Conservation (phyloP, 73 alveolate genomes). For the Vitrella brassicaformis region DNA sequence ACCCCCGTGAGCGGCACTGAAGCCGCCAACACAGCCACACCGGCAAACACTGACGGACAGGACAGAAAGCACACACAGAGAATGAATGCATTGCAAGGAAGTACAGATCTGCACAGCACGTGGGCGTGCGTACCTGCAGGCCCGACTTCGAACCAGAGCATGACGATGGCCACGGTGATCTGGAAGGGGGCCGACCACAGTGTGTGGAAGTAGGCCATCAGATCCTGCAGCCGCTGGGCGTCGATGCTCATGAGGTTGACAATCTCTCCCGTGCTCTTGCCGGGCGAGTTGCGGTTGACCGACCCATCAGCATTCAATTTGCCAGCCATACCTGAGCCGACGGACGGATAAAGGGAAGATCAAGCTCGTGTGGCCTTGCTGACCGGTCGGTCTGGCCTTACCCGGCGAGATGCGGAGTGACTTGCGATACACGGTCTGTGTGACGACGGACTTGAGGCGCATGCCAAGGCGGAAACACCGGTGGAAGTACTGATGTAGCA, state of each 20-base stretch:
- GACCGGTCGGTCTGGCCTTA: not conserved
- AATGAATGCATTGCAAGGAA: too few species aligned
- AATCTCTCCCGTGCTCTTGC: conserved; percentile 12
- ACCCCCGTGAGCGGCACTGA: too few species aligned
- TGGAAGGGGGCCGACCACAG: conserved; percentile 23
- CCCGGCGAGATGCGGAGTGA: not conserved
- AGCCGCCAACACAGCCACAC: too few species aligned
- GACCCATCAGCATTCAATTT: too few species aligned
- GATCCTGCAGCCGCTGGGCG: conserved; percentile 14
- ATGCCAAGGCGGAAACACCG: conserved; percentile 30
- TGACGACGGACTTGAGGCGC: conserved; percentile 9
- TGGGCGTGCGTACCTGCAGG: too few species aligned
- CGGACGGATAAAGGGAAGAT: too few species aligned
- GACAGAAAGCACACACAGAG: too few species aligned
- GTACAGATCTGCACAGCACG: too few species aligned
- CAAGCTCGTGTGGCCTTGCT: not conserved
- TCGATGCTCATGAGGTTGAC: conserved; percentile 25
- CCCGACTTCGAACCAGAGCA: too few species aligned
- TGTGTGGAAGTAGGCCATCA: conserved; percentile 14
- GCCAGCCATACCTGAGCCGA: too few species aligned
- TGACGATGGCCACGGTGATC: conserved; percentile 10
- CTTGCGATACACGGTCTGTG: not conserved
- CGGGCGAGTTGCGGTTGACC: too few species aligned
- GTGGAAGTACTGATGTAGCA: conserved; percentile 30
- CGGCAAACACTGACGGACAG: too few species aligned